Conservation (phyloP, 2,329 filamentous ascomycete species). For the Exophiala viscosa region DNA sequence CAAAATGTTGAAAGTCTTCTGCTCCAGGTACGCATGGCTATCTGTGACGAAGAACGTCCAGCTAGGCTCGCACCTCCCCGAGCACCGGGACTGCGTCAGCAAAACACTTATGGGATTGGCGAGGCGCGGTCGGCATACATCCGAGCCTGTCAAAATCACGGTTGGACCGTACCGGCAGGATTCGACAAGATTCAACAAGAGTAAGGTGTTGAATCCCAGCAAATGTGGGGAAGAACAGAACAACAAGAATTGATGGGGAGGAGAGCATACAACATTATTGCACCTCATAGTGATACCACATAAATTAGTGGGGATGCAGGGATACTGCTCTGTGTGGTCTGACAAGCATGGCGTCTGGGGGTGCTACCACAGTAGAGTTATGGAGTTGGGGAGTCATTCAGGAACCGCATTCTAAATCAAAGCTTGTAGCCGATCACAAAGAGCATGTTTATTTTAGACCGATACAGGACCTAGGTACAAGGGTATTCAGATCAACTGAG, state of each 20-base stretch:
- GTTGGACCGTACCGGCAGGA: constrained; percentile 67
- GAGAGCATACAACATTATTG: too few species aligned
- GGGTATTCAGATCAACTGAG: too few species aligned
- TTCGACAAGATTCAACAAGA: constrained; percentile 38
- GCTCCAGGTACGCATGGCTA: constrained; percentile 73
- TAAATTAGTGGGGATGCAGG: not conserved
- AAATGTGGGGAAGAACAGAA: too few species aligned
- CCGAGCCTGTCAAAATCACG: constrained; percentile 64
- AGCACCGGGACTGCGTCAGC: not conserved
- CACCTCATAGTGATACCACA: too few species aligned
- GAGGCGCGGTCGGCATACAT: constrained; percentile 73
- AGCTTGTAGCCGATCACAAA: too few species aligned
- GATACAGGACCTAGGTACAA: too few species aligned
- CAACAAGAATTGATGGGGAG: too few species aligned
- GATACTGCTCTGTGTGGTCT: not conserved
- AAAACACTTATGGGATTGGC: constrained; percentile 58
- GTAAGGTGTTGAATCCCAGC: not conserved
- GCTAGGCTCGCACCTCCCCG: constrained; percentile 56
- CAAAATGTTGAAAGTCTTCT: constrained; percentile 74
- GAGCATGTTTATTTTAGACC: too few species aligned
- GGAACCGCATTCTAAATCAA: too few species aligned
- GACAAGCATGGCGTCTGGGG: constrained; percentile 1
- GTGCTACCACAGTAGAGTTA: too few species aligned
- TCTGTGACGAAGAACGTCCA: constrained; percentile 66
- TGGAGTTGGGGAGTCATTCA: too few species aligned